Base-by-base conservation (phyloP, 495 filamentous ascomycete genomes). In the Astrocystis sublimbata region DNA sequence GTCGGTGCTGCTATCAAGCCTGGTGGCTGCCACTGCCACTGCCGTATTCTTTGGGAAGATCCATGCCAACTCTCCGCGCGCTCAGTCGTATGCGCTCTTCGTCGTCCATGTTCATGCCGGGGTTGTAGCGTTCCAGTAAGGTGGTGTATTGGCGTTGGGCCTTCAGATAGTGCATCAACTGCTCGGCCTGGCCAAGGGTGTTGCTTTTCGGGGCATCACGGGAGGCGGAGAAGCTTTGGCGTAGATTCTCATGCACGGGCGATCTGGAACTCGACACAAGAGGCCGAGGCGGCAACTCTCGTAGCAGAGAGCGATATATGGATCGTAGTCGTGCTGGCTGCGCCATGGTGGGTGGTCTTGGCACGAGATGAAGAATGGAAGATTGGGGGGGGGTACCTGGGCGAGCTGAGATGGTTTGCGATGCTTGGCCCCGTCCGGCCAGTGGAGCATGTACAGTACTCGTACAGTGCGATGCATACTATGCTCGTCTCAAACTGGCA, bases 61-160 rank as follows among this genome's bases (percentile, higher is more conserved):
- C 82, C 86, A 96, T 89, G 26, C 93, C 94, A 46, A 97, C 91
- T 74, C 91, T 83, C 75, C 90, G 79, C 13, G 94, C 93, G 61
- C 91, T 90, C 79, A 97, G 77, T 59, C 90, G 70, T 41, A 97
- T 86, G 63, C 86, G 80, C 78, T 96, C 92, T 76, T 96, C 91
- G 75, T 94, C 88, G 66, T 88, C 86, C 85, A 93, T 86, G 47
- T 77, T 77, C 85, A 92, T 89, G 6, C 92, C 91, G 6, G 93
- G 92, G 71, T 98, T 98, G 76, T 98, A 98, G 67, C 92, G 81
- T 72, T 97, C 93, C 24, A 98, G 62, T 36, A 97, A 74, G 41
- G 83, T 86, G 6, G 83, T 81, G 68, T 98, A 97, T 73, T 83
- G 83, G 17, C 93, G 79, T 76, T 98, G 94, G 36, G 93, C 90